Evolutionary conservation across 768 basidiomycete genomes (phyloP).

Genomic region (Strobilomyces echinocephalus): DNA sequence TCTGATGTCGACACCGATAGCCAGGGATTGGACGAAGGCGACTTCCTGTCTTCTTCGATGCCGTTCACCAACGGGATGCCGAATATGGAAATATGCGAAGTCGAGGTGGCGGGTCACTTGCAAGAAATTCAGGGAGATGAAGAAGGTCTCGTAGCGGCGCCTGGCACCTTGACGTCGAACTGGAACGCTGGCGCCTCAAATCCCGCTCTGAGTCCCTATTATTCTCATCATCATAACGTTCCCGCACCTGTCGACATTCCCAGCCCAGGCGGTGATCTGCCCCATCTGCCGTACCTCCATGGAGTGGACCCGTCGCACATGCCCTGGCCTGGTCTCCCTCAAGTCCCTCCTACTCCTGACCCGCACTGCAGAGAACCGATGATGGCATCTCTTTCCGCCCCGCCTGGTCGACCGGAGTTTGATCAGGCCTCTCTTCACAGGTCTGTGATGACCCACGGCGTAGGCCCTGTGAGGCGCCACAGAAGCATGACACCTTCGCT

Average conservation of each 20-base stretch:
- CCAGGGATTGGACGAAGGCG: constrained; percentile 34
- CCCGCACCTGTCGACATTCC: constrained; percentile 15
- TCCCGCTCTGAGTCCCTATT: constrained; percentile 21
- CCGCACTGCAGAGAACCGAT: constrained; percentile 41
- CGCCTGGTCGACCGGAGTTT: constrained; percentile 64
- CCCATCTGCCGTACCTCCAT: constrained; percentile 19
- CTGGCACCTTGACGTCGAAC: constrained; percentile 15
- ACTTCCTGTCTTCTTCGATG: constrained; percentile 22
- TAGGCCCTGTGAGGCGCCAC: constrained; percentile 63
- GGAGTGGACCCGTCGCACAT: constrained; percentile 22
- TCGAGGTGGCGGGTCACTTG: constrained; percentile 54
- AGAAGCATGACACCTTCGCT: constrained; percentile 75
- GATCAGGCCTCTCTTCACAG: constrained; percentile 39
- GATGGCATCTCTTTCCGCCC: constrained; percentile 47
- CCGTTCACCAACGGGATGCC: constrained; percentile 32
- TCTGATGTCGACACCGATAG: constrained; percentile 31
- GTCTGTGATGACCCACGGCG: constrained; percentile 24
- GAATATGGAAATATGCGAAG: constrained; percentile 54
- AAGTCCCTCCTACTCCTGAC: constrained; percentile 12
- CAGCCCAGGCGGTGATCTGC: constrained; percentile 16
- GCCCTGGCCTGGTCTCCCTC: constrained; percentile 22
- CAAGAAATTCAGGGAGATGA: constrained; percentile 55
- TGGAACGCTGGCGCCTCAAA: constrained; percentile 14
- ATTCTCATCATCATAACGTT: constrained; percentile 11
- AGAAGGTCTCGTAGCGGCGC: constrained; percentile 45